phyloP scores from a whole-genome alignment of 2,329 filamentous ascomycete genomes.

The Sarocladiaceae sp. region DNA sequence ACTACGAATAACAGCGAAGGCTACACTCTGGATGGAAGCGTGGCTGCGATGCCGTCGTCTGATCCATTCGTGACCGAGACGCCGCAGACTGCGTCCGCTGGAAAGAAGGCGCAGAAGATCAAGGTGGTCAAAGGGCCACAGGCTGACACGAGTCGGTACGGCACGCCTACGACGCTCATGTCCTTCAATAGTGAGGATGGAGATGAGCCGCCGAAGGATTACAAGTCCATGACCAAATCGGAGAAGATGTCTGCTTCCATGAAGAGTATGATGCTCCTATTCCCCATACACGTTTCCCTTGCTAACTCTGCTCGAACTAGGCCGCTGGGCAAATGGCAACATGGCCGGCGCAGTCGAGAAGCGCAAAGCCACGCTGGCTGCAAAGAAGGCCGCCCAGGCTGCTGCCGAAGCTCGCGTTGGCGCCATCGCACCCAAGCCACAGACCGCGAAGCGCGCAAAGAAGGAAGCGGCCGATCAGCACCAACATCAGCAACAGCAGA shows the following conservation, averaged over 20 bases:
- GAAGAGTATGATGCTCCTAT: constrained; percentile 43
- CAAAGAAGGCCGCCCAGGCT: constrained; percentile 48
- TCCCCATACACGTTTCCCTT: background rate
- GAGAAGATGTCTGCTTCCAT: constrained; percentile 62
- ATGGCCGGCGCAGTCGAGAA: constrained; percentile 57
- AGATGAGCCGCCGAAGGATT: constrained; percentile 44
- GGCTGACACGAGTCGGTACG: constrained; percentile 19
- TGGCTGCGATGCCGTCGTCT: constrained; percentile 14
- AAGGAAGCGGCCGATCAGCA: constrained; percentile 23
- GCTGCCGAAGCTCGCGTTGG: constrained; percentile 31
- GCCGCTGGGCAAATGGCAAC: constrained; percentile 54
- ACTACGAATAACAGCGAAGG: constrained; percentile 2
- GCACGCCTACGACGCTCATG: constrained; percentile 18
- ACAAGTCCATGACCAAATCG: constrained; percentile 56
- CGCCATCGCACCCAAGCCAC: constrained; percentile 30
- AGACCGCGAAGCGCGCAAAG: constrained; percentile 25
- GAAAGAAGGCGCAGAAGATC: constrained; percentile 31
- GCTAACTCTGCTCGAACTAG: constrained; percentile 23
- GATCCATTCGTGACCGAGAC: constrained; percentile 17
- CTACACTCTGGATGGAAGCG: constrained; percentile 6
- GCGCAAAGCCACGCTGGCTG: constrained; percentile 52
- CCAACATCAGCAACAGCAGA: constrained; percentile 7
- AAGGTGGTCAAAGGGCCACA: constrained; percentile 27
- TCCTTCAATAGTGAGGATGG: constrained; percentile 20
- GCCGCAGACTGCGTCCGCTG: constrained; percentile 13